Evolutionary conservation across 352 stramenopile genomes (phyloP), one percentile per base, ranked within the genome.

Genomic region (Phytophthora sansomeana): DNA sequence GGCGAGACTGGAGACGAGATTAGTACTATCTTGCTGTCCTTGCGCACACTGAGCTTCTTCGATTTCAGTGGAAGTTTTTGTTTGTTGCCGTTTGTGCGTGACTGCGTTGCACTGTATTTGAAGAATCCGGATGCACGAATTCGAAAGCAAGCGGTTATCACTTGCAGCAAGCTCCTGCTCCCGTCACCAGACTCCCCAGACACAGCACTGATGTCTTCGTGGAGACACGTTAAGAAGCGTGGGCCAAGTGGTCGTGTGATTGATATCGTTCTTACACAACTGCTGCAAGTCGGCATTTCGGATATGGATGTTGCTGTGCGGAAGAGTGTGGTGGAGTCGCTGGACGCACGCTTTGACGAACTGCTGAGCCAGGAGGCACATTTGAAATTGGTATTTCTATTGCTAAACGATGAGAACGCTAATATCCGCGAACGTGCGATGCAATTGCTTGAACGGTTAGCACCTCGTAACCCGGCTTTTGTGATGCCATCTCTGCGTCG

Each of bases 11-110:
- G 69, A 3, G 83, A 92, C 29, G 85, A 95, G 70, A 83, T 91
- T 49, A 77, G 91, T 30, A 83, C 75, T 1, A 90, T 93, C 38
- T 72, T 99, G 38, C 75, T 99, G 42, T 97, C 94, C 36, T 70
- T 99, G 5, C 81, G 86, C 33, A 99, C 97, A 6, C 74, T 99
- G 16, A 95, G 95, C 57, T 96, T 86, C 50, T 99, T 99, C 70
- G 85, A 92, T 56, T 96, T 98, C 53, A 91, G 89, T 51, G 86
- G 91, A 11, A 94, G 83, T n/a, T 96, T 98, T 46, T 97, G 92
- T 49, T 71, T 99, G 6, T 69, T 99, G 39, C 96, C 97, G 7
- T 99, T 99, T 75, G 90, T 99, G 13, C 85, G 94, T 17, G 91
- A 99, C 67, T 97, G 97, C 29, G 95, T 98, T 33, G 77, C 91